These are phyloP conservation scores for Trichosporon coremiiforme DNA, from an alignment of 1,284 basidiomycete species.

Conservation along the genomic window DNA sequence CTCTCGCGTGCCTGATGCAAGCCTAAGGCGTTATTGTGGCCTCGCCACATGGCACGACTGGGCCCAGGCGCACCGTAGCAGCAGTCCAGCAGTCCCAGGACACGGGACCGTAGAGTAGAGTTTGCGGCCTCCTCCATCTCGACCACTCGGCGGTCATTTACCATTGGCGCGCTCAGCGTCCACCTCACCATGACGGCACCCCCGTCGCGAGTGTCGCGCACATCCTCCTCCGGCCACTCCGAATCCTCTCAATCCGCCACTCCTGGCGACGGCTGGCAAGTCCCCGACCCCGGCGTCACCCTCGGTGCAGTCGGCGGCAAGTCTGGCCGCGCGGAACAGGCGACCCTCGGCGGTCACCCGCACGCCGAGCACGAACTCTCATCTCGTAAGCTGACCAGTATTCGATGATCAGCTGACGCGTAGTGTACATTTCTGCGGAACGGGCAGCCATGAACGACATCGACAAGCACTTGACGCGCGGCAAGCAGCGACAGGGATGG, in stretches of 20 bases:
- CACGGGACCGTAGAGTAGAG: background rate
- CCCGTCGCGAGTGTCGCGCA: constrained; percentile 14
- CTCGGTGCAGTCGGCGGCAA: constrained; percentile 16
- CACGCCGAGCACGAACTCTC: constrained; percentile 2
- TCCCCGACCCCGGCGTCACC: constrained; percentile 13
- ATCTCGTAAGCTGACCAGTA: background rate
- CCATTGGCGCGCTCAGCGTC: constrained; percentile 14
- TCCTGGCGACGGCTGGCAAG: background rate
- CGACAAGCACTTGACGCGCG: constrained; percentile 10
- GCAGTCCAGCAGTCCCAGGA: background rate
- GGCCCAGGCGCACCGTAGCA: background rate
- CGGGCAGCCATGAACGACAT: constrained; percentile 7
- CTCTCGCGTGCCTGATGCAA: background rate
- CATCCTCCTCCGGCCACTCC: background rate
- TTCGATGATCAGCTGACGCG: background rate
- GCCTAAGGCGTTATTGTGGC: background rate
- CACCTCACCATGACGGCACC: constrained; percentile 10
- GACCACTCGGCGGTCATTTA: constrained; percentile 13
- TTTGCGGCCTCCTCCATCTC: constrained; percentile 1
- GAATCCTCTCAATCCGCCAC: background rate
- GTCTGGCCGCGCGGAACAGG: constrained; percentile 4
- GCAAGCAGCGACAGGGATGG: constrained; percentile 31
- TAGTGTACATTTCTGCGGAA: constrained; percentile 19
- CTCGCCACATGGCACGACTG: background rate
- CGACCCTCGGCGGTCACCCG: background rate